These are phyloP conservation scores for Pleurozium schreberi DNA, from an alignment of 225 moss, liverwort and hornwort genomes.

Conservation along the genomic window DNA sequence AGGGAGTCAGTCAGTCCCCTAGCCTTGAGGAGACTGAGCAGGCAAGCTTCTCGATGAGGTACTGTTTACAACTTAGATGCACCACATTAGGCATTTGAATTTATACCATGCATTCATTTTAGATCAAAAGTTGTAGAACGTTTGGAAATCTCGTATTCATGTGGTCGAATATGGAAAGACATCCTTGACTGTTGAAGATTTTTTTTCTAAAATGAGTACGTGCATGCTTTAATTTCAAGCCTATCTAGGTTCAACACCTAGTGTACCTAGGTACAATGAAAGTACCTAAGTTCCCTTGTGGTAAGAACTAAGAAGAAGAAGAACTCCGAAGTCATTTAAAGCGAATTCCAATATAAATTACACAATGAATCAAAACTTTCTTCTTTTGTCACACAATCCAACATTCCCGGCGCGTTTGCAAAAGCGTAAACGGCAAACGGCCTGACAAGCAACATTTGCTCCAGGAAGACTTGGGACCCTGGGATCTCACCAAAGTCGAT, in stretches of 20 bases:
- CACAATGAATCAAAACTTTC: not conserved
- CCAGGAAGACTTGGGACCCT: not conserved
- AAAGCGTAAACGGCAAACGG: too few relatives aligned
- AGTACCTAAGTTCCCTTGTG: not conserved
- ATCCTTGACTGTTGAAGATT: too few relatives aligned
- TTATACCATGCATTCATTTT: too few relatives aligned
- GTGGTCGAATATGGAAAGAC: too few relatives aligned
- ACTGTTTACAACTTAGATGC: not conserved
- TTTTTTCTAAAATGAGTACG: too few relatives aligned
- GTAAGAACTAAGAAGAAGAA: too few relatives aligned
- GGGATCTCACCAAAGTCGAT: not conserved
- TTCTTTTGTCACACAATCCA: not conserved
- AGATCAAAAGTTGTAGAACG: too few relatives aligned
- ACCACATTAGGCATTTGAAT: not conserved
- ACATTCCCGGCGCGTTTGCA: too few relatives aligned
- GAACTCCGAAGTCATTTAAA: not conserved
- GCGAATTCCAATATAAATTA: too few relatives aligned
- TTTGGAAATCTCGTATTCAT: too few relatives aligned
- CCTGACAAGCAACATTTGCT: not conserved
- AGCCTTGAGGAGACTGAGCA: not conserved
- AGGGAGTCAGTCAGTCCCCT: not conserved
- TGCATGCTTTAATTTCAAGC: too few relatives aligned
- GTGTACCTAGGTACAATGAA: not conserved
- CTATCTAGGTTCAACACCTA: too few relatives aligned
- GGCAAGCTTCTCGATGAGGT: not conserved